A percentile compares a stretch with the other conserved stretches of the same genome.
These are phyloP conservation scores for Theobroma grandiflorum DNA, from an alignment of 441 rosid genomes.

Conservation along the genomic window DNA sequence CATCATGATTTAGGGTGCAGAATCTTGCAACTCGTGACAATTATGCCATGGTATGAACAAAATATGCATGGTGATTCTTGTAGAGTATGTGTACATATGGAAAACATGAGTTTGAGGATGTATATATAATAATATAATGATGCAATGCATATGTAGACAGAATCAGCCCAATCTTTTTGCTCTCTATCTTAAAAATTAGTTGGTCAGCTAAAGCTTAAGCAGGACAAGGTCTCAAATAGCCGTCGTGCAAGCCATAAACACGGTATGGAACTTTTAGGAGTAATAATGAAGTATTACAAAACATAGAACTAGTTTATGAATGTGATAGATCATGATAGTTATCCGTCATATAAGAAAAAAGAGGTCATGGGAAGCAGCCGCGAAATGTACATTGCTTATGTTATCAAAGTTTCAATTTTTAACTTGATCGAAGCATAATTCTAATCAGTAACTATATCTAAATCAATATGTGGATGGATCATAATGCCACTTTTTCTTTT, in stretches of 20 bases:
- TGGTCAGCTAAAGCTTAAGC: not conserved
- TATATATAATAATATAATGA: not conserved
- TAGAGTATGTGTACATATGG: constrained; percentile 10
- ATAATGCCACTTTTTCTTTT: constrained; percentile 1
- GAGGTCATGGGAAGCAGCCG: not conserved
- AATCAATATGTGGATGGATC: not conserved
- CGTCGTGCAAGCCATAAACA: constrained; percentile 28
- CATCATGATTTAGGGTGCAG: constrained; percentile 25
- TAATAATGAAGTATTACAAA: not conserved
- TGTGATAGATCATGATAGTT: not conserved
- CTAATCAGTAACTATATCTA: not conserved
- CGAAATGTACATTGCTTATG: not conserved
- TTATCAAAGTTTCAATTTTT: not conserved
- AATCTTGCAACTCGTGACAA: constrained; percentile 27
- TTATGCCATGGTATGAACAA: not conserved
- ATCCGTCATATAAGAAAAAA: not conserved
- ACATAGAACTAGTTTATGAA: not conserved
- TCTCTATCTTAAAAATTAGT: not conserved
- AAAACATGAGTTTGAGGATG: not conserved
- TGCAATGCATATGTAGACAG: not conserved
- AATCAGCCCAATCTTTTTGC: constrained; percentile 10
- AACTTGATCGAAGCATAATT: not conserved
- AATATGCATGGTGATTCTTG: not conserved
- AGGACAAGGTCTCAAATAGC: not conserved
- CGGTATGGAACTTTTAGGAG: not conserved